Evolutionary conservation across 2,329 filamentous ascomycete genomes (phyloP), one percentile per base, ranked within the genome.

Genomic region (Talaromyces verruculosus): DNA sequence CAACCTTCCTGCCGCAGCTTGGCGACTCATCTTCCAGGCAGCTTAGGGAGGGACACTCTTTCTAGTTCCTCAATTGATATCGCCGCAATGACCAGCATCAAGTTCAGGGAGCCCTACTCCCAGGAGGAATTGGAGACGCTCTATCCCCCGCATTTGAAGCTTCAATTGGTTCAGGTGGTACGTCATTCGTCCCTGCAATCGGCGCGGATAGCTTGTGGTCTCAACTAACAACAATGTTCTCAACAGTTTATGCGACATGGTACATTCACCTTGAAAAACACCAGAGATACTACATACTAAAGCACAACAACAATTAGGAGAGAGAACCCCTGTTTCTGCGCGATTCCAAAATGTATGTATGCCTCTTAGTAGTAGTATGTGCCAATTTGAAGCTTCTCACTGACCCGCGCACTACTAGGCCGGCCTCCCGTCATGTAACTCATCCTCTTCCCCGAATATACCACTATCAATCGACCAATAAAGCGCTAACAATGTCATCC

Each of bases 101-200:
- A 85, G 53, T 91, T 91, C 59, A 87, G 92, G 65, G 82, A 85
- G 65, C 88, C 91, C 0, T 98, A 98, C 81, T 88, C 89, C 53
- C 82, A 88, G 70, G 89, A 91, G 67, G 93, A 98, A 84, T 87
- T 98, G 60, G 83, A 85, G 51, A 82, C 83, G 73, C 88, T 98
- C 67, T 99, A 97, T 80, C 95, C 95, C 0, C 80, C 88, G 64
- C 83, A 85, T 53, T 84, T 99, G 67, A 86, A 94, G 76, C 87
- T 99, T 41, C 91, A 95, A 76, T 87, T 95, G 67, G 95, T 98
- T 60, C 95, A 99, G 81, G 85, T 98, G 72, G 85, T 89, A 75
- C 73, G 84, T 75, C 45, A 65, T 43, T 47, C 15, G 11, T 43
- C 35, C 22, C 33, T 37, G 11, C n/a, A 15, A 22, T 19, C 30